Percentiles rank a stretch among this genome's conserved stretches.
Conservation (phyloP, 306 rosid genomes). For the Sesbania bispinosa region DNA sequence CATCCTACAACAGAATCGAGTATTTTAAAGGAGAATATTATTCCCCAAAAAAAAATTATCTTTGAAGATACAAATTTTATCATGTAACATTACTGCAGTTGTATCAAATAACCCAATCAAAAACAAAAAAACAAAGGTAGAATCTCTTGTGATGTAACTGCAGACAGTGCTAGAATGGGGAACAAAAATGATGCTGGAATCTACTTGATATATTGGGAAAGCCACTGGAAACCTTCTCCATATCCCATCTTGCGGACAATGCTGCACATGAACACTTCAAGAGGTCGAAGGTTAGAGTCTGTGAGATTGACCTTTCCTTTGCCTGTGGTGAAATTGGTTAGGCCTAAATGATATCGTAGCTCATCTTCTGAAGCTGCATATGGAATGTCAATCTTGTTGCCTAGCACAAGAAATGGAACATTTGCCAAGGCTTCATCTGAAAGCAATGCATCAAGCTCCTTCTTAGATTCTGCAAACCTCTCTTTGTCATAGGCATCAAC, state of each 20-base stretch:
- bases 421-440: constrained; percentile 63
- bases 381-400: constrained; percentile 84
- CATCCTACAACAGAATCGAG: constrained; percentile 34
- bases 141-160: constrained; percentile 37
- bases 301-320: constrained; percentile 67
- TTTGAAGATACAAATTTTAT: constrained; percentile 30
- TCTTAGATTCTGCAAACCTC: constrained; percentile 73
- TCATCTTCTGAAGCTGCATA: constrained; percentile 85
- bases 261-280: constrained; percentile 92
- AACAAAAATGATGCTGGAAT: constrained; percentile 1
- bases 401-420: constrained; percentile 75
- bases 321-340: constrained; percentile 79
- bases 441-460: constrained; percentile 72
- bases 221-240: constrained; percentile 85
- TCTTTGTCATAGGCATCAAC: constrained; percentile 78
- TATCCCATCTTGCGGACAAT: constrained; percentile 89
- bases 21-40: constrained; percentile 20
- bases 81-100: constrained; percentile 37
- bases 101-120: constrained; percentile 35
- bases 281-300: constrained; percentile 68
- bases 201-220: constrained; percentile 84
- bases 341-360: constrained; percentile 65
- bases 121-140: constrained; percentile 26
- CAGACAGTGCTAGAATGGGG: constrained; percentile 28
- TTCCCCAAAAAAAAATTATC: constrained; percentile 19